Conservation (phyloP, 345 rosid species). For the Gossypium arboreum region DNA sequence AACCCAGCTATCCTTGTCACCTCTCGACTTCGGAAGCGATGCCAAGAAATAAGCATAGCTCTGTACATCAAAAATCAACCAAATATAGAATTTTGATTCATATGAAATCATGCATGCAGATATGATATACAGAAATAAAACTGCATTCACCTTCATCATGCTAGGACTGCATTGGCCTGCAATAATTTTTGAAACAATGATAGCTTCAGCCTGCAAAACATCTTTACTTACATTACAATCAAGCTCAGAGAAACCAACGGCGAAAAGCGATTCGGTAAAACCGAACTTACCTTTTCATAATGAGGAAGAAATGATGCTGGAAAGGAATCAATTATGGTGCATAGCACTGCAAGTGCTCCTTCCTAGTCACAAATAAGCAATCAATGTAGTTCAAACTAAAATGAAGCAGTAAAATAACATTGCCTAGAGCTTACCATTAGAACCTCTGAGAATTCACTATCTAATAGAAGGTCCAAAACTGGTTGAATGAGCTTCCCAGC, state of each 20-base stretch:
- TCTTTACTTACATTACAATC: neutral
- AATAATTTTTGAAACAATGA: constrained; percentile 8
- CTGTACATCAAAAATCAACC: neutral
- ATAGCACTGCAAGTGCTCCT: constrained; percentile 11
- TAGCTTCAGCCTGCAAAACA: constrained; percentile 8
- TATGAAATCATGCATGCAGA: neutral
- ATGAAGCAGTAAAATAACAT: neutral
- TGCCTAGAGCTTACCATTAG: neutral
- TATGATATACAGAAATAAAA: neutral
- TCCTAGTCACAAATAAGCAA: neutral
- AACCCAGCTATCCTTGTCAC: constrained; percentile 14
- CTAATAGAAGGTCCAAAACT: constrained; percentile 11
- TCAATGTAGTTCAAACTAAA: neutral
- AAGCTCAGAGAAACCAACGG: neutral
- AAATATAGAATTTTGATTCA: neutral
- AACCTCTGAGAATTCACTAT: neutral
- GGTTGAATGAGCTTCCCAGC: constrained; percentile 16
- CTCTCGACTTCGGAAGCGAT: constrained; percentile 16
- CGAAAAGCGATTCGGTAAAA: neutral
- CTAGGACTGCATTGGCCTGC: constrained; percentile 8
- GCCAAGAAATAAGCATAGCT: constrained; percentile 7
- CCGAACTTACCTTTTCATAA: constrained; percentile 4
- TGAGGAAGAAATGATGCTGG: constrained; percentile 12
- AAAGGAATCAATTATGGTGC: neutral
- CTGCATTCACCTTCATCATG: constrained; percentile 10